These are phyloP conservation scores for Gossypium lobatum DNA, from an alignment of 441 rosid species.

Conservation along the genomic window DNA sequence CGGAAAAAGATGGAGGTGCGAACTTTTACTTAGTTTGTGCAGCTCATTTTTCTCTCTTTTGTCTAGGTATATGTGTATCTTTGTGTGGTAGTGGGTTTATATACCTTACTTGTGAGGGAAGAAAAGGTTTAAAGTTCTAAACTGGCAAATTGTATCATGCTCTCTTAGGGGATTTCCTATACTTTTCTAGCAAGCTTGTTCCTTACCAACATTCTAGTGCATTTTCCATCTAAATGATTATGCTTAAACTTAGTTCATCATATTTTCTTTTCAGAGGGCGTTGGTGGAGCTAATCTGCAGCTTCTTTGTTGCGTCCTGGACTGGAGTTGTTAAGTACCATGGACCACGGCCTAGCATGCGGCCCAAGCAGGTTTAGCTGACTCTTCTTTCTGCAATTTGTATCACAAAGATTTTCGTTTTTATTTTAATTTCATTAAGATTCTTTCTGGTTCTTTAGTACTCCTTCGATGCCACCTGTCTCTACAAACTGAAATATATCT, in stretches of 20 bases:
- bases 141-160: not conserved
- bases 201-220: not conserved
- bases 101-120: not conserved
- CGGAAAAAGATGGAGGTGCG: constrained; percentile 80
- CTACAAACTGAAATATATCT: not conserved
- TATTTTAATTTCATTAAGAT: not conserved
- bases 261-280: constrained; percentile 50
- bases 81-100: not conserved
- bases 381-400: constrained; percentile 7
- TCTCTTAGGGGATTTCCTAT: not conserved
- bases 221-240: not conserved
- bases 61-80: not conserved
- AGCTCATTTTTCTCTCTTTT: not conserved
- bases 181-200: not conserved
- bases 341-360: constrained; percentile 97
- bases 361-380: constrained; percentile 68
- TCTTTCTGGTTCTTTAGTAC: not conserved
- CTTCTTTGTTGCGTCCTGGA: constrained; percentile 99
- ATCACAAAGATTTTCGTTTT: not conserved
- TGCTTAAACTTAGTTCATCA: constrained; percentile 2
- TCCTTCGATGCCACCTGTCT: not conserved
- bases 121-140: not conserved
- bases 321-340: constrained; percentile 92
- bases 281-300: constrained; percentile 97
- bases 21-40: not conserved